Evolutionary conservation across 2,329 filamentous ascomycete genomes (phyloP).

Genomic region (Ascochyta koolunga): DNA sequence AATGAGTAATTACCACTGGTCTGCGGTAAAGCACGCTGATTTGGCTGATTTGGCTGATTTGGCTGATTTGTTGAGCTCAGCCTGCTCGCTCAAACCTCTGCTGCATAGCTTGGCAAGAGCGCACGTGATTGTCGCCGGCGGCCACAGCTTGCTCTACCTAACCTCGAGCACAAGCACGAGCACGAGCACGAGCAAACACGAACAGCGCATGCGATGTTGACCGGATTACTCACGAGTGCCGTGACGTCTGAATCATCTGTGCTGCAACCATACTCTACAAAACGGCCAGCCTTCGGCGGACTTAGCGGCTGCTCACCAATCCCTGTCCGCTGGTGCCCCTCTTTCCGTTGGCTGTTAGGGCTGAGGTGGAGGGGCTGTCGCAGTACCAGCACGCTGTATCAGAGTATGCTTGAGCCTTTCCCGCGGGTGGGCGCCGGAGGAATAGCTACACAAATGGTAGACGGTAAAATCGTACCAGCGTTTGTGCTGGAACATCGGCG

Average conservation of each 20-base stretch:
- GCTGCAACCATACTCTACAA: slow-evolving; percentile 7
- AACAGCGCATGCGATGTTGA: neutral
- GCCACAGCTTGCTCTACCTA: slow-evolving; percentile 1
- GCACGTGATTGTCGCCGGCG: slow-evolving; percentile 1
- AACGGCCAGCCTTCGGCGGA: slow-evolving; percentile 23
- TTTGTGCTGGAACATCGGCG: slow-evolving; percentile 16
- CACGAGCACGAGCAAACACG: neutral
- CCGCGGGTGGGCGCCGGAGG: slow-evolving; percentile 10
- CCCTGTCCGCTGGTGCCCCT: slow-evolving; percentile 18
- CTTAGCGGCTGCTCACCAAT: slow-evolving; percentile 19
- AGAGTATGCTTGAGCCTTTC: slow-evolving; percentile 21
- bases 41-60: slow-evolving; percentile 5
- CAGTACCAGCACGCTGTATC: slow-evolving; percentile 15
- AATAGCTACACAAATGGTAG: slow-evolving; percentile 6
- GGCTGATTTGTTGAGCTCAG: slow-evolving; percentile 16
- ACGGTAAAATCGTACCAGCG: slow-evolving; percentile 14
- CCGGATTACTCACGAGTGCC: neutral
- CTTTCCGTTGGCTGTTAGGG: slow-evolving; percentile 15
- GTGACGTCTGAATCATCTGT: slow-evolving; percentile 8
- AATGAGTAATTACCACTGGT: slow-evolving; percentile 19
- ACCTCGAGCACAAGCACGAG: neutral
- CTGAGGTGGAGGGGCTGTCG: slow-evolving; percentile 20
- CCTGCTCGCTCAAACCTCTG: slow-evolving; percentile 1
- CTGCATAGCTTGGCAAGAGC: slow-evolving; percentile 4
- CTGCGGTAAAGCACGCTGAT: slow-evolving; percentile 10